Base-by-base conservation (phyloP, 176 grass and related monocot genomes). In the Poa pratensis region DNA sequence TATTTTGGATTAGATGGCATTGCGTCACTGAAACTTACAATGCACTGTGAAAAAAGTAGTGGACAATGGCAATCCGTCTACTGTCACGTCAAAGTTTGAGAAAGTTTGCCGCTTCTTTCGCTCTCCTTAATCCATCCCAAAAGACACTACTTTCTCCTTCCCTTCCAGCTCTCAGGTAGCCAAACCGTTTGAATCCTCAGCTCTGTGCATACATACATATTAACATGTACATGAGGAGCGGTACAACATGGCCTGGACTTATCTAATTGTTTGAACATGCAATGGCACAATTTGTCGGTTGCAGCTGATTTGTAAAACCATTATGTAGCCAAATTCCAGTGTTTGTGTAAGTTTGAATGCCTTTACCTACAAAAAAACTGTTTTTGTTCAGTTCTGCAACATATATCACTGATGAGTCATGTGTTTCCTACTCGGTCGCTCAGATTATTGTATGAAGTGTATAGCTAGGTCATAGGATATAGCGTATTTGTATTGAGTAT, bases 1-100 rank as follows among this genome's bases (percentile, higher is more conserved):
- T 39, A 27, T 39, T 46, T 37, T 37, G 0, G 5, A 66, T 11
- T 15, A 62, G 5, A 76, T 75, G 71, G 9, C 20, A 17, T 2
- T 22, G 11, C n/a, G 40, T 22, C 19, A 34, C 45, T 14, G 30
- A 50, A 28, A 49, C 26, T 67, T 30, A 14, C 22, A 19, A 60
- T 86, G 61, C 28, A 4, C 7, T 53, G 70, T 9, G 11, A 28
- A 20, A 67, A 22, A n/a, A 77, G 32, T 54, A 48, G 2, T 39
- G 18, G 22, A 13, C 20, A 55, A 96, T 96, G 94, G 81, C 78
- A 14, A 54, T 1, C 62, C 74, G 89, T 53, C 34, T 79, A 69
- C 54, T 90, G 15, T 82, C 77, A 9, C 78, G 45, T 76, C 84
- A 78, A 71, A 87, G 73, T 30, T 43, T 91, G 54, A 83, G 67